A percentile compares a stretch with the other conserved stretches of the same genome.
Conservation (phyloP, 768 basidiomycete genomes). For the Tulasnella calospora region DNA sequence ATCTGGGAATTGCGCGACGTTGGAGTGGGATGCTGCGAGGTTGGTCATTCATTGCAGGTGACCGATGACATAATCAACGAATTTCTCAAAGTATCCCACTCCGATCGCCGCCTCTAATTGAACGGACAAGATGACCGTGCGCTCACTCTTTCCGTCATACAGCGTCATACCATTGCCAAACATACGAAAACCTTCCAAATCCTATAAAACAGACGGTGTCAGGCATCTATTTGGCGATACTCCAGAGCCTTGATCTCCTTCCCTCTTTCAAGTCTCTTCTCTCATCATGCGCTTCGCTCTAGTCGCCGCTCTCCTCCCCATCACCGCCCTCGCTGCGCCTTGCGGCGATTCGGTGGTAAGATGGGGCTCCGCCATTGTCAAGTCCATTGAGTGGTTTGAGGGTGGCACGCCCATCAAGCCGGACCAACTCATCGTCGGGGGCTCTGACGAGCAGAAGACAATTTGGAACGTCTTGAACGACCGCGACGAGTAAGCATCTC, state of each 20-base stretch:
- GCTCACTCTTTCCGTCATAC: too few relatives aligned
- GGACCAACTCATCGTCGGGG: not conserved
- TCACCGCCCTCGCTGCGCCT: not conserved
- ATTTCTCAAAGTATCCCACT: too few relatives aligned
- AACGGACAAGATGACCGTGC: too few relatives aligned
- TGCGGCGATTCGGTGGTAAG: not conserved
- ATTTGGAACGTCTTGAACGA: constrained; percentile 13
- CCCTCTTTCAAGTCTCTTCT: too few relatives aligned
- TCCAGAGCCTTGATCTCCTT: too few relatives aligned
- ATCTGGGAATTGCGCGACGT: not conserved
- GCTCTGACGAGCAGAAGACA: not conserved
- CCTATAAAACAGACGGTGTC: too few relatives aligned
- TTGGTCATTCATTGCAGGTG: not conserved
- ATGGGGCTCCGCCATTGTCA: not conserved
- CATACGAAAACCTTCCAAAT: too few relatives aligned
- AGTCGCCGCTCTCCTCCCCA: not conserved
- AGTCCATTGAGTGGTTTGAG: constrained; percentile 14
- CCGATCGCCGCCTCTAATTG: too few relatives aligned
- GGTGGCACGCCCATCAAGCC: not conserved
- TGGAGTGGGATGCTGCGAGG: not conserved
- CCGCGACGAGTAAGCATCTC: not conserved
- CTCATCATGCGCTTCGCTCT: not conserved
- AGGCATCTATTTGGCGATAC: too few relatives aligned
- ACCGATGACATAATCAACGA: too few relatives aligned
- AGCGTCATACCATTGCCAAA: too few relatives aligned